Base-by-base conservation (phyloP, 345 rosid genomes). In the Abelmoschus esculentus region DNA sequence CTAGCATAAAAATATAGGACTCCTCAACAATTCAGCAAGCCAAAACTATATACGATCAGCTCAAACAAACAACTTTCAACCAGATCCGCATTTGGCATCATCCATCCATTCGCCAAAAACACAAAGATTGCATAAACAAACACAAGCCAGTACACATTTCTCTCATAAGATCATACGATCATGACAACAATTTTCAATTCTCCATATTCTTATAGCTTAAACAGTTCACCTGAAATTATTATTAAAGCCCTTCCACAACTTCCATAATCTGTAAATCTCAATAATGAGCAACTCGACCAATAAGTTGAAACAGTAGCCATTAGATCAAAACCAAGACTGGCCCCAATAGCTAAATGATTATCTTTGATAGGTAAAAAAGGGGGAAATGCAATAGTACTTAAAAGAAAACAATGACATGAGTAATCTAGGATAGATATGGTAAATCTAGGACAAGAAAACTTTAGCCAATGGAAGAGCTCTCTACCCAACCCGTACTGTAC, bases 401-500 rank as follows among this genome's bases (percentile, higher is more conserved):
- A 63, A 55, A 65, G 65, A 68, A 52, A 34, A 55, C 11, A 65
- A 72, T 58, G 66, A 66, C 79, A 75, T 78, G 72, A 68, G 34
- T 59, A 73, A 71, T 75, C 78, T 29, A 61, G 70, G 77, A 71
- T 63, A 36, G 69, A 72, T 40, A 72, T 70, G 69, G 76, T 36
- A 46, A 79, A 75, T 59, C 76, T 46, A 67, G 55, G 76, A 70
- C 66, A 70, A 72, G 67, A 69, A 61, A 29, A 22, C 54, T 14
- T 32, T 52, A 57, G 44, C 67, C 31, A 56, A 77, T 22, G 70
- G 69, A 62, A 50, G 63, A 67, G 12, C 56, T 44, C 73, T 61
- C 73, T 73, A 49, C 66, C 19, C 76, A 74, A 61, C 60, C 52
- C 72, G 82, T 80, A 76, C 79, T 26, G 66, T 61, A 74, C 84